Conservation (phyloP, 441 rosid genomes). For the Dalechampia spathulata region DNA sequence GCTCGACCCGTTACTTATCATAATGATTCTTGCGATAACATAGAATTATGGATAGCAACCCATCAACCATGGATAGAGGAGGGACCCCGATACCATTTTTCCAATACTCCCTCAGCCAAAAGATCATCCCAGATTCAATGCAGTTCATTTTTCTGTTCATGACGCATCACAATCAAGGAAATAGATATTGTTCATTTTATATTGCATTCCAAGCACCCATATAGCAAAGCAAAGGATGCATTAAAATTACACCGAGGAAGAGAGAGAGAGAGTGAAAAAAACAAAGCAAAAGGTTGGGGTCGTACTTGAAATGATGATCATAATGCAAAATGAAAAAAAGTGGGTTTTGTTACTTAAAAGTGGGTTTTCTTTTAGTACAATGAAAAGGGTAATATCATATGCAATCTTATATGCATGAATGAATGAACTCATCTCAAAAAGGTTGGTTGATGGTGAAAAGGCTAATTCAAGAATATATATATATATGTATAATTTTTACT, state of each 20-base stretch:
- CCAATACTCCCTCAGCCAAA: constrained; percentile 2
- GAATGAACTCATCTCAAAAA: not conserved
- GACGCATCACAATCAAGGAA: not conserved
- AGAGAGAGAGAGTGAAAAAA: not conserved
- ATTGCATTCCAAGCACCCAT: not conserved
- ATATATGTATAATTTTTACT: not conserved
- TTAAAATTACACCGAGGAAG: not conserved
- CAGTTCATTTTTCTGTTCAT: constrained; percentile 4
- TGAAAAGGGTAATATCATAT: not conserved
- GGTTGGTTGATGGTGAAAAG: not conserved
- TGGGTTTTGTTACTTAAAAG: not conserved
- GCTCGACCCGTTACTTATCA: constrained; percentile 9
- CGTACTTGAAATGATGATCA: not conserved
- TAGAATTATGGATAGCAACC: constrained; percentile 6
- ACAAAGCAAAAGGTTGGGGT: not conserved
- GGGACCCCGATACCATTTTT: constrained; percentile 19
- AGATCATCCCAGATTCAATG: not conserved
- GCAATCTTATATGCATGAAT: too few species aligned
- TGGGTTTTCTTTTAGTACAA: constrained; percentile 1
- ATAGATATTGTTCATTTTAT: not conserved
- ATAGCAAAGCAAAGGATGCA: too few species aligned
- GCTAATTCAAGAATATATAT: not conserved
- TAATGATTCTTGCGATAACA: constrained; percentile 5
- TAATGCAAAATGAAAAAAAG: not conserved
- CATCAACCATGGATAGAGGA: constrained; percentile 6